A percentile compares a stretch with the other conserved stretches of the same genome.
phyloP scores from a whole-genome alignment of 768 basidiomycete genomes.

The Cystofilobasidium ferigula region DNA sequence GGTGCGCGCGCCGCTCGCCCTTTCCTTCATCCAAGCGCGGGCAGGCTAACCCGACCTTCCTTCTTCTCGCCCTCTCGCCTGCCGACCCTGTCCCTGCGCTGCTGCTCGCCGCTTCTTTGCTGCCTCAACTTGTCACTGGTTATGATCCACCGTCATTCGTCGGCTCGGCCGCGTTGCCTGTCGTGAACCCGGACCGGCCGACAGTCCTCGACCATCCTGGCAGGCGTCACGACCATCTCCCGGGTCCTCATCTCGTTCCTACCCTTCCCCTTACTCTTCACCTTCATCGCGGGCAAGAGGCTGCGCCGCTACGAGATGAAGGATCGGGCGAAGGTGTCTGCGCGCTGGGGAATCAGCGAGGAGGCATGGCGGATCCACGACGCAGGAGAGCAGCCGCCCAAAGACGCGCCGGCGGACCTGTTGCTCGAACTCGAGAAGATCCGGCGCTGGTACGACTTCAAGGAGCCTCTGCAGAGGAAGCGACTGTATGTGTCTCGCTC shows the following conservation, averaged over 20 bases:
- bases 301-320: neutral
- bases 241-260: constrained; percentile 7
- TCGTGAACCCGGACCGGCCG: neutral
- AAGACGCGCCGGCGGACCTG: neutral
- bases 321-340: too few relatives aligned
- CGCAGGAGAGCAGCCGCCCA: neutral
- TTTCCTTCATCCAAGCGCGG: too few relatives aligned
- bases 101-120: neutral
- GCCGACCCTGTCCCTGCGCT: neutral
- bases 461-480: neutral
- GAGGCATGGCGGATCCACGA: constrained; percentile 1
- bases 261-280: neutral
- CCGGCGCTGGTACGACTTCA: neutral
- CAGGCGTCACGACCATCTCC: constrained; percentile 6
- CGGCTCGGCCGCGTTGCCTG: too few relatives aligned
- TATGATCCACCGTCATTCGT: too few relatives aligned
- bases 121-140: too few relatives aligned
- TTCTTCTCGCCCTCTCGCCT: neutral
- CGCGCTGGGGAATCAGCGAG: neutral
- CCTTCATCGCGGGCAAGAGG: neutral
- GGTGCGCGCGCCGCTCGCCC: too few relatives aligned
- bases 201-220: constrained; percentile 9
- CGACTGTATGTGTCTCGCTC: neutral
- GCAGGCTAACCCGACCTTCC: too few relatives aligned
- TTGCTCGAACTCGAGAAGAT: neutral